Evolutionary conservation across 305 asterid species (phyloP).

Genomic region (Salvia sclarea): DNA sequence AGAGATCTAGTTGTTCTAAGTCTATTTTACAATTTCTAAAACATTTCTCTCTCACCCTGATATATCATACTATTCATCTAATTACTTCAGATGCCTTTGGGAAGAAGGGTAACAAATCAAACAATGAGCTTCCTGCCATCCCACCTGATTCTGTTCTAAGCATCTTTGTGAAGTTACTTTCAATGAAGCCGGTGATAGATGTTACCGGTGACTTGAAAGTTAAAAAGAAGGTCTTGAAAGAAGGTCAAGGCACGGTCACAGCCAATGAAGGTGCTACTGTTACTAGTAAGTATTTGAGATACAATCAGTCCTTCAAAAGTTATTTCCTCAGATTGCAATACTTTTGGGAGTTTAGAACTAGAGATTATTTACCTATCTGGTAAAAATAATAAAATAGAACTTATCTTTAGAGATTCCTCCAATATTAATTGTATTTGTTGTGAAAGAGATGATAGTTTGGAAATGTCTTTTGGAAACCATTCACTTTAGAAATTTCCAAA

Average conservation of each 20-base stretch:
- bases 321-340: neutral
- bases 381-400: neutral
- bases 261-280: conserved; percentile 76
- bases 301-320: neutral
- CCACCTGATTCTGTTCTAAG: conserved; percentile 51
- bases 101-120: conserved; percentile 38
- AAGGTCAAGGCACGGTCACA: conserved; percentile 61
- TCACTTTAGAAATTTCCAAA: neutral
- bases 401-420: neutral
- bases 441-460: neutral
- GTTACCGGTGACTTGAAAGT: conserved; percentile 63
- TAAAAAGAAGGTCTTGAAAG: conserved; percentile 61
- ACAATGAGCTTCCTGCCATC: conserved; percentile 38
- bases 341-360: neutral
- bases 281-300: conserved; percentile 51
- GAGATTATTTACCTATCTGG: neutral
- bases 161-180: conserved; percentile 54
- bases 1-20: neutral
- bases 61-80: conserved; percentile 4
- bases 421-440: neutral
- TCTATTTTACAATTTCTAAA: conserved; percentile 4
- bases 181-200: conserved; percentile 59
- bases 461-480: neutral
- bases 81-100: conserved; percentile 62
- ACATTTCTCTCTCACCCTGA: neutral